Evolutionary conservation across 176 grass and related monocot genomes (phyloP).

Genomic region (Pharus latifolius): DNA sequence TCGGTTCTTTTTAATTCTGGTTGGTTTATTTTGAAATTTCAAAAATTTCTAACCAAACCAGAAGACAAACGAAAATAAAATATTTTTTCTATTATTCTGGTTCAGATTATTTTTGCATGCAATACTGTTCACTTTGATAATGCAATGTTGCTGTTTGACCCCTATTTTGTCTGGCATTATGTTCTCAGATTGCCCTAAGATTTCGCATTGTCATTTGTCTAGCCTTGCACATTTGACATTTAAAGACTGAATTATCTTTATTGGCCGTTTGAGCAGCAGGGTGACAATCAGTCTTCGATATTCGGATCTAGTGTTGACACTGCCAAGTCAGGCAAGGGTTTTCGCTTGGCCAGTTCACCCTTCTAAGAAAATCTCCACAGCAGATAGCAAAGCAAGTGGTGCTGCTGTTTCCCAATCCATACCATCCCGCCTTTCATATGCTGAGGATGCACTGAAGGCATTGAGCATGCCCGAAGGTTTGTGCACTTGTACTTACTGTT

Average conservation of each 20-base stretch:
- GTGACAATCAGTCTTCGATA: conserved; percentile 83
- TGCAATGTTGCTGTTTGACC: not conserved
- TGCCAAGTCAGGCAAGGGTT: conserved; percentile 77
- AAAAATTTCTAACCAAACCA: too few species aligned
- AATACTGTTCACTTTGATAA: not conserved
- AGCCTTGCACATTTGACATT: too few species aligned
- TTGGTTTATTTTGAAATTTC: too few species aligned
- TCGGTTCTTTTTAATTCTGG: too few species aligned
- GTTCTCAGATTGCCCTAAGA: not conserved
- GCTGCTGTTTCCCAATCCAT: conserved; percentile 18
- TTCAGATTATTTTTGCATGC: too few species aligned
- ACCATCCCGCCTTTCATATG: conserved; percentile 67
- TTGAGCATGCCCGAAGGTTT: conserved; percentile 82
- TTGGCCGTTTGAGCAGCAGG: conserved; percentile 51
- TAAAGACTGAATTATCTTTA: not conserved
- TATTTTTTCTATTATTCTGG: too few species aligned
- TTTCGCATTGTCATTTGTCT: not conserved
- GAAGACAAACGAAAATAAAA: too few species aligned
- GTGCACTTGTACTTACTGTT: too few species aligned
- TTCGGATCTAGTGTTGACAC: conserved; percentile 52
- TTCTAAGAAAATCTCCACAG: conserved; percentile 37
- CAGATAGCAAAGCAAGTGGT: conserved; percentile 25
- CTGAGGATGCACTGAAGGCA: conserved; percentile 67
- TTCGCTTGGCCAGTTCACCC: conserved; percentile 80
- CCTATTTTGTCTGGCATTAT: not conserved